phyloP scores from a whole-genome alignment of 1,284 basidiomycete species.

The Malassezia vespertilionis region DNA sequence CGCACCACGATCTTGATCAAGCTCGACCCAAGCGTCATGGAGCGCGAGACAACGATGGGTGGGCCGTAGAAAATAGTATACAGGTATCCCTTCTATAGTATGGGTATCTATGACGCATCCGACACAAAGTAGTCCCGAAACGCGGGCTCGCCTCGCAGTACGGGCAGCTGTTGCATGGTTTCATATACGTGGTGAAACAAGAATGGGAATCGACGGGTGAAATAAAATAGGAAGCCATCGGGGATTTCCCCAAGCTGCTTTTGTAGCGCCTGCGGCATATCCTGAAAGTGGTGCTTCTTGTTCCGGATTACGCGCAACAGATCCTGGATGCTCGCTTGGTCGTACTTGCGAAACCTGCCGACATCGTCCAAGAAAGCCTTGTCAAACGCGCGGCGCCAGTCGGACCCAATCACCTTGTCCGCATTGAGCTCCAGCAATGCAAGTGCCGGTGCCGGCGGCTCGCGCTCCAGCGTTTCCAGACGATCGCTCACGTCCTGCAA shows the following conservation, averaged over 20 bases:
- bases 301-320: slow-evolving; percentile 82
- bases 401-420: slow-evolving; percentile 49
- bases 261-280: slow-evolving; percentile 77
- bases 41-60: slow-evolving; percentile 34
- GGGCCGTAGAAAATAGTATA: too few species aligned
- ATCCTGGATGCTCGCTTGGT: slow-evolving; percentile 78
- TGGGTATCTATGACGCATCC: slow-evolving; percentile 5
- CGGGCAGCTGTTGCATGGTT: slow-evolving; percentile 55
- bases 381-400: slow-evolving; percentile 81
- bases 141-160: slow-evolving; percentile 29
- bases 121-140: slow-evolving; percentile 29
- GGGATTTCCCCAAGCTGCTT: slow-evolving; percentile 77
- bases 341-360: slow-evolving; percentile 89
- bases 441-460: slow-evolving; percentile 69
- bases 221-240: slow-evolving; percentile 81
- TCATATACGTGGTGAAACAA: slow-evolving; percentile 84
- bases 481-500: slow-evolving; percentile 92
- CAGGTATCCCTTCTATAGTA: too few species aligned
- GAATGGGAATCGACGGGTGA: slow-evolving; percentile 77
- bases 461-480: slow-evolving; percentile 80
- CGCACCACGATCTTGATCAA: slow-evolving; percentile 46
- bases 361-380: slow-evolving; percentile 81
- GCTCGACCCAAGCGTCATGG: slow-evolving; percentile 37
- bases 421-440: slow-evolving; percentile 59
- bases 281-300: slow-evolving; percentile 99